A percentile compares a stretch with the other conserved stretches of the same genome.
phyloP scores from a whole-genome alignment of 2,329 filamentous ascomycete genomes.

The Aspergillus hortae region DNA sequence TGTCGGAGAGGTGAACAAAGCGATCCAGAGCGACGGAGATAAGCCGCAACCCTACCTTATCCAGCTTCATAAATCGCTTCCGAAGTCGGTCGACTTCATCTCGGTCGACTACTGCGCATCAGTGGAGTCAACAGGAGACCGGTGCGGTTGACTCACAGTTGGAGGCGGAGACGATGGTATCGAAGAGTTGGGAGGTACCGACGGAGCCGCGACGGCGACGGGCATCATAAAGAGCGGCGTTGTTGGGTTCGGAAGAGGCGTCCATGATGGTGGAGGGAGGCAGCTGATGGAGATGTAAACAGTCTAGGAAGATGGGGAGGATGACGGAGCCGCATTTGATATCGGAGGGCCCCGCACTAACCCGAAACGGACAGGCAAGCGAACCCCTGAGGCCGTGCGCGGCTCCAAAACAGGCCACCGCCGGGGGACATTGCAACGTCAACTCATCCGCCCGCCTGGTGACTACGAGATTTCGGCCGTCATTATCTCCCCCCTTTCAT shows the following conservation, averaged over 20 bases:
- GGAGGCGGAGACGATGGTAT: constrained; percentile 92
- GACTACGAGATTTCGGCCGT: constrained; percentile 29
- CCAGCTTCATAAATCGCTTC: constrained; percentile 98
- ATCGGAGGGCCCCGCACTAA: constrained; percentile 43
- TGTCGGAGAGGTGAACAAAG: constrained; percentile 36
- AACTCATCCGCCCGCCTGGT: constrained; percentile 39
- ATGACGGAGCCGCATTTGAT: constrained; percentile 31
- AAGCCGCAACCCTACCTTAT: constrained; percentile 65
- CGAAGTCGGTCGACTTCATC: constrained; percentile 94
- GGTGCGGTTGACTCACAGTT: constrained; percentile 67
- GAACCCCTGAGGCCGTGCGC: constrained; percentile 43
- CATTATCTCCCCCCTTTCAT: constrained; percentile 45
- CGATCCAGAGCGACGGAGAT: background rate
- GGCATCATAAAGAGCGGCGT: constrained; percentile 43
- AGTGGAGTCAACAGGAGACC: background rate
- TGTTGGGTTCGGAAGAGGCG: constrained; percentile 35
- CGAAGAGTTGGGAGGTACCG: constrained; percentile 68
- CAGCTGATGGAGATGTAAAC: constrained; percentile 1
- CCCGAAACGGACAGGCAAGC: constrained; percentile 36
- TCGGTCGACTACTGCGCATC: constrained; percentile 71
- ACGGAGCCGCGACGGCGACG: constrained; percentile 40
- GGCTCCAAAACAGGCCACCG: constrained; percentile 39
- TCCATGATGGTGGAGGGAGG: constrained; percentile 24
- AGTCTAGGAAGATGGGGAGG: constrained; percentile 1
- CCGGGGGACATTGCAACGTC: constrained; percentile 43